Base-by-base conservation (phyloP, 495 filamentous ascomycete genomes). In the Daldinia loculata region DNA sequence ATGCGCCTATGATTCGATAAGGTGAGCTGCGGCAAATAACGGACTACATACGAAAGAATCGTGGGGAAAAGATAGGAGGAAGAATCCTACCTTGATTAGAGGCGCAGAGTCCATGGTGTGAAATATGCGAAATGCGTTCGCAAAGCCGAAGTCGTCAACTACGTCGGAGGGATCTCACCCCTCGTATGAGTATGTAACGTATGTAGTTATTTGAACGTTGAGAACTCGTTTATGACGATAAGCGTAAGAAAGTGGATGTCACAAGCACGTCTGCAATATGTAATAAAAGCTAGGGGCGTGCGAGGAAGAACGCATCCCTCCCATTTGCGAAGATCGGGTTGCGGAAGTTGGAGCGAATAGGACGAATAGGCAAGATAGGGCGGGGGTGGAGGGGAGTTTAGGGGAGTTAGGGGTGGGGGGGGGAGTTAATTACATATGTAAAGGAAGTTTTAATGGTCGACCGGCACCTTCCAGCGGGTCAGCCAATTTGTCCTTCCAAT, bases 1-100 rank as follows among this genome's bases (percentile, higher is more conserved):
- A 80, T 98, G 93, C 70, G 94, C 95, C 91, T 95, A 63, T 69
- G 60, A 72, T 71, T 57, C 24, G 61, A 64, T 63, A 58, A 63
- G 66, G 34, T 38, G 41, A 48, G 30, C 39, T 56, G 75, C 70
- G 29, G 17, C 76, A 43, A 64, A 67, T 65, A 41, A 56, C 27
- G 30, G 30, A 36, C n/a, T 17, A 1, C 29, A 0, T 30, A 8
- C 22, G 55, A 32, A 7, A 63, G 36, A 55, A 41, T 50, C 14
- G 63, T 4, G 32, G 12, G 26, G 19, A 17, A 29, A 26, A 59
- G 29, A 59, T 59, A 41, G 30, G 64, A 32, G 63, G 50, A 48
- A 27, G 15, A 48, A 45, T 58, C 55, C 50, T 79, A 80, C 81
- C 77, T 81, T 84, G 71, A 75, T 82, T 63, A 84, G 56, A 50